Conservation (phyloP, 768 basidiomycete genomes). For the Termitomyces sp. region DNA sequence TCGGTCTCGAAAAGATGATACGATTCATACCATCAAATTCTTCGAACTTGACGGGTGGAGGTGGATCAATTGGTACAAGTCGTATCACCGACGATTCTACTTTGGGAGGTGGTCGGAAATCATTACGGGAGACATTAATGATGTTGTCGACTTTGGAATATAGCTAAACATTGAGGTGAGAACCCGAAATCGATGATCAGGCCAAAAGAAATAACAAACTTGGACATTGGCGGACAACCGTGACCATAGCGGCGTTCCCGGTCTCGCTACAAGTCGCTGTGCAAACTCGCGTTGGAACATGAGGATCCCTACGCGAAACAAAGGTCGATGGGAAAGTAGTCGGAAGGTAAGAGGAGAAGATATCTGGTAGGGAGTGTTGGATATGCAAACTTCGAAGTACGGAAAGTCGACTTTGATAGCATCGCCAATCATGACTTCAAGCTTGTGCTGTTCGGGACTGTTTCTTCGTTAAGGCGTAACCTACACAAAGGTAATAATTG, state of each 20-base stretch:
- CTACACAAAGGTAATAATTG: background rate
- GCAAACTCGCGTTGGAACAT: constrained; percentile 99
- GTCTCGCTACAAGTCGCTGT: constrained; percentile 80
- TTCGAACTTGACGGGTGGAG: constrained; percentile 92
- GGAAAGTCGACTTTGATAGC: constrained; percentile 98
- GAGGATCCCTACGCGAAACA: constrained; percentile 91
- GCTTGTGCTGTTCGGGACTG: constrained; percentile 92
- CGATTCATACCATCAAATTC: constrained; percentile 96
- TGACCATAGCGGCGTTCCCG: constrained; percentile 85
- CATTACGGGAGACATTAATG: constrained; percentile 95
- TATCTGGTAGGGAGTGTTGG: constrained; percentile 98
- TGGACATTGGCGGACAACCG: constrained; percentile 95
- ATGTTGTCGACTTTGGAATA: constrained; percentile 95
- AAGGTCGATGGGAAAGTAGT: constrained; percentile 90
- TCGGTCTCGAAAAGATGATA: constrained; percentile 84
- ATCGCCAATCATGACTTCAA: constrained; percentile 94
- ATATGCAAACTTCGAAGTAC: constrained; percentile 98
- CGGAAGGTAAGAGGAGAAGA: constrained; percentile 97
- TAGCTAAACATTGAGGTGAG: constrained; percentile 31
- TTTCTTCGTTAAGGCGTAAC: background rate
- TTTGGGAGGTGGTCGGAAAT: constrained; percentile 92
- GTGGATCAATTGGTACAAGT: constrained; percentile 88
- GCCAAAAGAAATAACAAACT: constrained; percentile 16
- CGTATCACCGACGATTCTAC: constrained; percentile 93
- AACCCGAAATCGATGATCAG: background rate